Evolutionary conservation across 23 red algal species (phyloP), one percentile per base, ranked within the genome.

Genomic region (Gracilaria domingensis): DNA sequence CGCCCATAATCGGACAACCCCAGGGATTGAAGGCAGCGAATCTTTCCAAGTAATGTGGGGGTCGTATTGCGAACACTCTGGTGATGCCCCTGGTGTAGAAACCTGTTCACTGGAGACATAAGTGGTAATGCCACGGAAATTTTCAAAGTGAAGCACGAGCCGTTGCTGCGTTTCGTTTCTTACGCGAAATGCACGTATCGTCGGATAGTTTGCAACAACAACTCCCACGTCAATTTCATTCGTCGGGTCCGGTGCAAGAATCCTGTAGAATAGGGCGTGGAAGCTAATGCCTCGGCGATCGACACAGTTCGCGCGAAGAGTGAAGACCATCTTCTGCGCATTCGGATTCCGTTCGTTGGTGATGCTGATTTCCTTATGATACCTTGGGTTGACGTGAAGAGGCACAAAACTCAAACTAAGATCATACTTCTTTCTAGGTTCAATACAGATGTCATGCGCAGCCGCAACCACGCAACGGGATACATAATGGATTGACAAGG

Each of bases 191-290:
- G 77, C 64, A 29, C 94, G 91, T 12, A 96, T 66, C 62, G 90
- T 54, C 35, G 91, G 72, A 59, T 98, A 80, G 47, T 93, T 92
- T 36, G 86, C 97, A 20, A 94, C 93, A 30, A 79, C 90, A 12
- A 77, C 72, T 4, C 97, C 97, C 24, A 95, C 87, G 35, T 98
- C 89, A 17, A 98, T 38, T 74, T 98, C 94, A 87, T 98, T 96
- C 39, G 90, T 95, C 14, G 47, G 86, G 18, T 67, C 50, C 23
- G 90, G 85, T 21, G 88, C 93, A 18, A 95, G 37, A 47, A 98
- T 76, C 38, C 90, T 91, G 75, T 98, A 98, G 66, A 96, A 98
- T 37, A 96, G 66, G 9, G 97, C 97, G 84, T 98, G 97, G 24
- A 93, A 88, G 32, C 89, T 87, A 39, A 96, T 92, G 26, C 93